phyloP scores from a whole-genome alignment of 176 grass and related monocot species.

The Carex parvula region DNA sequence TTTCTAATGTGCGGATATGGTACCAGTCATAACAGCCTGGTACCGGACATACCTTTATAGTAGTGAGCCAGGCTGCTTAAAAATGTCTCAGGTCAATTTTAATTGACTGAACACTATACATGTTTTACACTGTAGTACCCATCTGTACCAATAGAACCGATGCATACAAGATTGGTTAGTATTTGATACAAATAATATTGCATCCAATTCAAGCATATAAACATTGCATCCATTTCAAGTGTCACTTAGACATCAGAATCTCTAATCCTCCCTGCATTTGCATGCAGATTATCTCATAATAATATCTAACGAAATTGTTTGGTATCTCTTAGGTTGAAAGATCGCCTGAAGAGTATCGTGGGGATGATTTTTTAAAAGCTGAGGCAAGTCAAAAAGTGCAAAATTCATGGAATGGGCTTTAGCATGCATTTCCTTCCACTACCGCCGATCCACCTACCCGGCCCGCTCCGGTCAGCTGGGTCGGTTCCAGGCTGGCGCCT shows the following conservation, averaged over 20 bases:
- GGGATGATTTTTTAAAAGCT: conserved; percentile 53
- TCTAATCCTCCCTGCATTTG: not conserved
- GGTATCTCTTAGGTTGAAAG: conserved; percentile 46
- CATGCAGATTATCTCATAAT: not conserved
- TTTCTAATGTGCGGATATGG: not conserved
- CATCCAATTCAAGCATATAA: no score
- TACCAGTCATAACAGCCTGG: not conserved
- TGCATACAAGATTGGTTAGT: not conserved
- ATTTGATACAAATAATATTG: not conserved
- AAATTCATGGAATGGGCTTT: conserved; percentile 87
- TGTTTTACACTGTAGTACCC: not conserved
- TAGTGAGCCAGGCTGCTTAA: not conserved
- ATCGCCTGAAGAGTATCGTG: conserved; percentile 76
- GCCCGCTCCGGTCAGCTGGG: not conserved
- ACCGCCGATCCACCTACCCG: conserved; percentile 32
- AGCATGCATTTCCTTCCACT: conserved; percentile 63
- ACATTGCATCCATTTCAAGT: not conserved
- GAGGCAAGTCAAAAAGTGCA: conserved; percentile 67
- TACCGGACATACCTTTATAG: not conserved
- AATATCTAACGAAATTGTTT: not conserved
- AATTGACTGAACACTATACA: not conserved
- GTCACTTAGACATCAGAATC: not conserved
- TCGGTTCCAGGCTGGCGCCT: conserved; percentile 1
- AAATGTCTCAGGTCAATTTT: not conserved
- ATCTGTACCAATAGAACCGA: not conserved